Conservation (phyloP, 352 stramenopile genomes). For the Globisporangium cederbergense region DNA sequence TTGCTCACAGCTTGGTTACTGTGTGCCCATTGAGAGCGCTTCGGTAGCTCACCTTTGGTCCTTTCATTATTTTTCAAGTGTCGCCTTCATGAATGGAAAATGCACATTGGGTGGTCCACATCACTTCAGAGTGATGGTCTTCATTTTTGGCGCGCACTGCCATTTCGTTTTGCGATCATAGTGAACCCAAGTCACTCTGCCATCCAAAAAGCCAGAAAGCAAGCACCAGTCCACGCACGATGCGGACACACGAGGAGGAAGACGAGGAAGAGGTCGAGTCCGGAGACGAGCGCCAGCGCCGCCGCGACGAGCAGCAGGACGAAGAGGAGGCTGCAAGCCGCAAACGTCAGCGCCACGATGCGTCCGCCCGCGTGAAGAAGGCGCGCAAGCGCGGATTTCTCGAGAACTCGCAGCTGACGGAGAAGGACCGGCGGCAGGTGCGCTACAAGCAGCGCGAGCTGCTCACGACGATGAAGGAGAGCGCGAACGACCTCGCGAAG, state of each 20-base stretch:
- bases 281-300: slow-evolving; percentile 4
- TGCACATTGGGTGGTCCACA: neutral
- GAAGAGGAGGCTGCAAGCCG: neutral
- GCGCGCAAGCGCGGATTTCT: slow-evolving; percentile 45
- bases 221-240: neutral
- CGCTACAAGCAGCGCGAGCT: slow-evolving; percentile 77
- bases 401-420: slow-evolving; percentile 63
- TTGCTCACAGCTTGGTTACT: too few species aligned
- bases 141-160: neutral
- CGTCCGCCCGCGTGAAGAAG: slow-evolving; percentile 17
- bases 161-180: neutral
- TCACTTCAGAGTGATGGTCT: neutral
- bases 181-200: neutral
- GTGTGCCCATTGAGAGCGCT: too few species aligned
- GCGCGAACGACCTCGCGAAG: slow-evolving; percentile 61
- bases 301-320: slow-evolving; percentile 7
- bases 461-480: slow-evolving; percentile 68
- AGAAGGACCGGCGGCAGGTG: slow-evolving; percentile 68
- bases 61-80: too few species aligned
- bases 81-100: neutral
- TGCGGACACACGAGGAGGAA: neutral
- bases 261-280: neutral
- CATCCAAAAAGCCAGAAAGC: neutral
- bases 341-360: slow-evolving; percentile 15
- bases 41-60: too few species aligned